phyloP scores from a whole-genome alignment of 2,329 filamentous ascomycete species.

The Cylindrodendrum hubeiense region DNA sequence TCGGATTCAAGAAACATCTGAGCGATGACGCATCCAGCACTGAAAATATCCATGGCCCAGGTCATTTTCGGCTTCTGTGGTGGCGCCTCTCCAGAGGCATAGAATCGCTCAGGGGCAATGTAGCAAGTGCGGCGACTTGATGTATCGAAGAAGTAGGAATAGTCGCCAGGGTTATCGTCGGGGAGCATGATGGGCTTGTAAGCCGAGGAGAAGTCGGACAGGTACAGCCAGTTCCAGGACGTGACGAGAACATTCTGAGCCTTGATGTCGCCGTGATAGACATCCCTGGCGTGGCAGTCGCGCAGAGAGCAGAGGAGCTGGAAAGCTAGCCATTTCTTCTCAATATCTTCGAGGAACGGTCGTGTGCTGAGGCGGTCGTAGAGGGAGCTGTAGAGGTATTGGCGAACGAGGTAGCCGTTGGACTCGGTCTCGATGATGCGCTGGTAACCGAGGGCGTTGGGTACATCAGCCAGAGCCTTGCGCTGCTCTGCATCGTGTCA shows the following conservation, averaged over 20 bases:
- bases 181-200: slow-evolving; percentile 96
- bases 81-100: slow-evolving; percentile 75
- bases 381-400: slow-evolving; percentile 95
- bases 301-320: slow-evolving; percentile 92
- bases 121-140: slow-evolving; percentile 94
- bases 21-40: slow-evolving; percentile 94
- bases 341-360: slow-evolving; percentile 95
- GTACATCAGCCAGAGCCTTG: slow-evolving; percentile 81
- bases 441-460: slow-evolving; percentile 92
- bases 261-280: slow-evolving; percentile 99
- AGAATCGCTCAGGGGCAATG: slow-evolving; percentile 91
- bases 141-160: slow-evolving; percentile 97
- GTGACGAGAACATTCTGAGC: slow-evolving; percentile 97
- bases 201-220: slow-evolving; percentile 95
- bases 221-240: slow-evolving; percentile 99
- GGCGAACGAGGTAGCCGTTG: slow-evolving; percentile 92
- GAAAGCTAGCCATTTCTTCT: slow-evolving; percentile 99
- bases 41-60: slow-evolving; percentile 99
- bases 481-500: slow-evolving; percentile 75
- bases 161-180: slow-evolving; percentile 96
- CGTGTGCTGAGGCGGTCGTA: slow-evolving; percentile 98
- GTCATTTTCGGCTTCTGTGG: slow-evolving; percentile 71
- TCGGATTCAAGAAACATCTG: slow-evolving; percentile 95
- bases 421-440: slow-evolving; percentile 91
- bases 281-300: slow-evolving; percentile 88